phyloP scores from a whole-genome alignment of 495 filamentous ascomycete genomes.

The Niebla homalea region DNA sequence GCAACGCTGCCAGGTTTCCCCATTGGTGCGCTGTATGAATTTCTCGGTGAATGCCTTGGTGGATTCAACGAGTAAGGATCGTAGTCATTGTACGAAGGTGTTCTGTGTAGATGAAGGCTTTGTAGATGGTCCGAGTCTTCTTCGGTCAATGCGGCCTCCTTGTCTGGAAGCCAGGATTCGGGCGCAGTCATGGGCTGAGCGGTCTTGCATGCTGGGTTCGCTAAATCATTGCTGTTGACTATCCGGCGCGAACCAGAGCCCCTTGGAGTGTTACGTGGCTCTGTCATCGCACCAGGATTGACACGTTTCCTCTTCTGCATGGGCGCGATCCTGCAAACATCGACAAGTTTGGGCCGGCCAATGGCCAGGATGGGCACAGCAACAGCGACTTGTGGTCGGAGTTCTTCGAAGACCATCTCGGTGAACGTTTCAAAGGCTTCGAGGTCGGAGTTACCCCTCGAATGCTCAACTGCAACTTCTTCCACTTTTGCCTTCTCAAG shows the following conservation, averaged over 20 bases:
- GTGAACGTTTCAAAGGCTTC: neutral
- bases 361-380: constrained; percentile 17
- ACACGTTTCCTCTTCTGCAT: constrained; percentile 20
- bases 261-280: constrained; percentile 3
- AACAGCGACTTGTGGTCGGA: constrained; percentile 12
- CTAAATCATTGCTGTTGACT: neutral
- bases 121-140: constrained; percentile 12
- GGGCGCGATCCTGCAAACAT: constrained; percentile 17
- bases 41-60: constrained; percentile 12
- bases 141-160: constrained; percentile 1
- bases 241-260: constrained; percentile 8
- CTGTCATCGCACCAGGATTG: neutral
- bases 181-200: constrained; percentile 5
- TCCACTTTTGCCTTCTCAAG: neutral
- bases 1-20: constrained; percentile 13
- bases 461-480: neutral
- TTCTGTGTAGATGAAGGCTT: constrained; percentile 7
- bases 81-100: constrained; percentile 13
- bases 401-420: constrained; percentile 4
- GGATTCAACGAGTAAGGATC: constrained; percentile 15
- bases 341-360: constrained; percentile 14
- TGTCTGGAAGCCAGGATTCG: constrained; percentile 15
- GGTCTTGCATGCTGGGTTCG: neutral
- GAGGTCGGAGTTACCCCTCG: neutral
- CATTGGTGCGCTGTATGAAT: constrained; percentile 3